Evolutionary conservation across 768 basidiomycete species (phyloP).

Genomic region (Daedaleopsis nitida): DNA sequence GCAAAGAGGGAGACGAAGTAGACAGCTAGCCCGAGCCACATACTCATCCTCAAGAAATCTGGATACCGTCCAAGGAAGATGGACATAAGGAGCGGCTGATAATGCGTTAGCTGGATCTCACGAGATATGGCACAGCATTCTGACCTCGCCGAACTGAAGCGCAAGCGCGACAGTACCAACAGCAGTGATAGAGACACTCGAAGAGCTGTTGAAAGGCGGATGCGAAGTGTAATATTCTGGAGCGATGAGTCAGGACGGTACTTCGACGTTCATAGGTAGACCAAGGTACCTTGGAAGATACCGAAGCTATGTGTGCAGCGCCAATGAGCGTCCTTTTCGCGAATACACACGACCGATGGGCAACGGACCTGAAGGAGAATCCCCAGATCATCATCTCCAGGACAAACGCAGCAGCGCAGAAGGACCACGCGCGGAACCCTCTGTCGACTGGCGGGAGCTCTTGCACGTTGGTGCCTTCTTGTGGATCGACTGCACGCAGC

Average conservation of each 20-base stretch:
- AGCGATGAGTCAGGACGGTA: background rate
- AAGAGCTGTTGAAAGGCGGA: slow-evolving; percentile 21
- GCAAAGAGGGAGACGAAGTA: slow-evolving; percentile 10
- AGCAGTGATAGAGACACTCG: slow-evolving; percentile 19
- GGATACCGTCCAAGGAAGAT: slow-evolving; percentile 8
- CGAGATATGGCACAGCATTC: background rate
- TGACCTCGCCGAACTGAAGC: slow-evolving; percentile 23
- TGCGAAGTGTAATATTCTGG: slow-evolving; percentile 25
- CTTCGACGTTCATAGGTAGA: background rate
- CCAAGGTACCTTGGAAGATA: slow-evolving; percentile 24
- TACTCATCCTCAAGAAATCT: slow-evolving; percentile 9
- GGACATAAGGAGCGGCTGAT: background rate
- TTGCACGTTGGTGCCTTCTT: slow-evolving; percentile 19
- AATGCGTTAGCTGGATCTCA: background rate
- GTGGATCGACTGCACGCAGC: slow-evolving; percentile 7
- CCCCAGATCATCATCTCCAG: slow-evolving; percentile 28
- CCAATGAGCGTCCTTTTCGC: background rate
- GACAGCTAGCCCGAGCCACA: slow-evolving; percentile 19
- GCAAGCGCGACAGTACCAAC: slow-evolving; percentile 22
- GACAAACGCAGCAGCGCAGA: slow-evolving; percentile 21
- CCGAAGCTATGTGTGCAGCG: slow-evolving; percentile 18
- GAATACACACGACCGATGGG: background rate
- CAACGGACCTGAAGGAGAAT: slow-evolving; percentile 22
- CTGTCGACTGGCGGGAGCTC: slow-evolving; percentile 23
- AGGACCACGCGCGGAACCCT: slow-evolving; percentile 24